Base-by-base conservation (phyloP, 192 early-diverging fungal species). In the Coemansia furcata region DNA sequence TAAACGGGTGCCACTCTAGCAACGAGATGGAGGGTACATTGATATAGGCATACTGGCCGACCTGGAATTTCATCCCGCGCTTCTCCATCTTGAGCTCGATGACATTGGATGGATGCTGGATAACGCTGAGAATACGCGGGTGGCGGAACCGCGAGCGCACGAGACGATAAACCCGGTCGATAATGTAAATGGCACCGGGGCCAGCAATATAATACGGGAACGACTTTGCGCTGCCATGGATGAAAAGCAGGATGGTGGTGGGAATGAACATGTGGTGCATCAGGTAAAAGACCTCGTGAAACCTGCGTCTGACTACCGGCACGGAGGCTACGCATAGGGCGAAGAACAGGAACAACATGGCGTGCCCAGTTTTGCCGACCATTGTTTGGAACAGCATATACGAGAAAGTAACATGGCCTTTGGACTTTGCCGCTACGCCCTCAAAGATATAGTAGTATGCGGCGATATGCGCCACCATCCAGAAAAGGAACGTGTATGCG, bases 211-310 rank as follows among this genome's bases (percentile, higher is more conserved):
- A 95, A 73, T 88, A 92, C 89, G 89, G 92, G 78, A 91, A 93
- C 14, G 85, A 87, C 60, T 87, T 77, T 67, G 87, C 90, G 11
- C 86, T 78, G 58, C 90, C 92, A 70, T 94, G 93, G 74, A 89
- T 81, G 71, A 92, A 86, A 23, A 88, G 71, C 39, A 85, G 82
- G 23, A 88, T 76, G 26, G 92, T 87, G 72, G 89, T 89, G 19
- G 90, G 79, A 68, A 94, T 85, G 77, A 95, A 95, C 50, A 95
- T 83, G 68, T 94, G 92, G 82, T 95, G 92, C 57, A 90, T 88
- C 84, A 88, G 91, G 88, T 92, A 95, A 73, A 95, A 95, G 59
- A 88, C 83, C 80, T 95, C 92, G 65, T 75, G 44, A 40, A 74
- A 61, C 62, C 42, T 44, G 14, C 77, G 65, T 10, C 84, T 68